Percentiles rank a stretch among this genome's conserved stretches.
phyloP scores from a whole-genome alignment of 139 green algal genomes.

The Chloropicon primus region DNA sequence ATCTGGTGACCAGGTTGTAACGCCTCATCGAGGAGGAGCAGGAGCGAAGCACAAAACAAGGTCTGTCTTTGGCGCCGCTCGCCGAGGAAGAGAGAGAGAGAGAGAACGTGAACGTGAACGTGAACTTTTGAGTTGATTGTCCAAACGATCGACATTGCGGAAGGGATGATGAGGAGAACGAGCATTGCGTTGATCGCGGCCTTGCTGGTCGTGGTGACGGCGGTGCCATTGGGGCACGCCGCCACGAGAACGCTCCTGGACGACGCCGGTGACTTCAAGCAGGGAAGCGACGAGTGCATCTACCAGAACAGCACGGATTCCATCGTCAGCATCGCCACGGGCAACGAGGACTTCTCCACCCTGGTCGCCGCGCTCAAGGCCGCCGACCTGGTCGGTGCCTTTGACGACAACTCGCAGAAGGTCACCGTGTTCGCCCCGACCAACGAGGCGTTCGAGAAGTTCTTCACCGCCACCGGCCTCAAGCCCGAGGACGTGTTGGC shows the following conservation, averaged over 20 bases:
- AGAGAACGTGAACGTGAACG: too few relatives aligned
- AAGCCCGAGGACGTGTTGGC: constrained; percentile 28
- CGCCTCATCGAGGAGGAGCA: too few relatives aligned
- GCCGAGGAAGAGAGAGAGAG: too few relatives aligned
- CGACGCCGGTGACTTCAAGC: neutral
- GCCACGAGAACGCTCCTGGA: neutral
- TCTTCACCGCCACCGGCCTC: constrained; percentile 5
- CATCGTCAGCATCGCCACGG: neutral
- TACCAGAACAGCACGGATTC: neutral
- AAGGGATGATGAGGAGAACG: neutral
- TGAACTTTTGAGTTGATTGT: too few relatives aligned
- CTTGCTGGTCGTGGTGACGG: neutral
- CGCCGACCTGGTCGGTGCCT: constrained; percentile 10
- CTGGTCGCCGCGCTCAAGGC: constrained; percentile 13
- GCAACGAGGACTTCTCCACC: constrained; percentile 23
- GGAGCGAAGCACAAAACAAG: too few relatives aligned
- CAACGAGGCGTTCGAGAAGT: constrained; percentile 24
- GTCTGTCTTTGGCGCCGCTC: too few relatives aligned
- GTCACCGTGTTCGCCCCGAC: constrained; percentile 37
- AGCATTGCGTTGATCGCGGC: neutral
- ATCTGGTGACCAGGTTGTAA: too few relatives aligned
- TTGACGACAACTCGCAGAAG: neutral
- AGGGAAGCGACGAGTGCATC: neutral
- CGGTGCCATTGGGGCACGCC: neutral
- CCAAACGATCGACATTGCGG: too few relatives aligned